Base-by-base conservation (phyloP, 306 rosid genomes). In the Lagenaria siceraria region DNA sequence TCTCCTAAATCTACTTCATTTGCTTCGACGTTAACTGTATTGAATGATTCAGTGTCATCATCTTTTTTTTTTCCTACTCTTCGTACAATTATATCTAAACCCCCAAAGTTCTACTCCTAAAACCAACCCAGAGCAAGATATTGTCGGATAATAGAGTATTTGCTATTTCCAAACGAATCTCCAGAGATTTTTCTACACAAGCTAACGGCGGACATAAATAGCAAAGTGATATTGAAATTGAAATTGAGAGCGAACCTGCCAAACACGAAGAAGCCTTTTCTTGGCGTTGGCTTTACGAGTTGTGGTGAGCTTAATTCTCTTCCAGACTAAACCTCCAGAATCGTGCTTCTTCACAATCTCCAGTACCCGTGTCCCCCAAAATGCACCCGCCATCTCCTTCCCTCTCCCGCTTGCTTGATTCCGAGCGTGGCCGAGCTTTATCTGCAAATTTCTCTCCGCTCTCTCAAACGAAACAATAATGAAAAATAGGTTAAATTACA, bases 341-440 rank as follows among this genome's bases (percentile, higher is more conserved):
- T 94, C 97, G 75, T 91, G 96, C 88, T 94, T 94, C 94, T 91
- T 94, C 87, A 94, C 98, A 25, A 91, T 89, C 89, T 91, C 89
- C 96, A 94, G 49, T 72, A 89, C 87, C 63, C 97, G 82, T 2
- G 87, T 92, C 74, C 92, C 97, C 93, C 97, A 95, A 83, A 95
- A 88, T 55, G 91, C 96, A 59, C 97, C 91, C 63, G 62, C 91
- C 97, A 87, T 82, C 78, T 4, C 80, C 55, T 18, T 51, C n/a
- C 17, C 55, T 19, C 53, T 15, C 19, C 19, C 53, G 53, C 14
- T 42, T 42, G 10, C 48, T 42, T 8, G 48, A 42, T 42, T 42
- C 77, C 10, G 74, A n/a, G 75, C 22, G n/a, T 27, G 66, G n/a
- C n/a, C 10, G 38, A 18, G 22, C 22, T 21, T 22, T 33, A 13